Base-by-base conservation (phyloP, 108 stramenopile species). In the Asterionellopsis glacialis region DNA sequence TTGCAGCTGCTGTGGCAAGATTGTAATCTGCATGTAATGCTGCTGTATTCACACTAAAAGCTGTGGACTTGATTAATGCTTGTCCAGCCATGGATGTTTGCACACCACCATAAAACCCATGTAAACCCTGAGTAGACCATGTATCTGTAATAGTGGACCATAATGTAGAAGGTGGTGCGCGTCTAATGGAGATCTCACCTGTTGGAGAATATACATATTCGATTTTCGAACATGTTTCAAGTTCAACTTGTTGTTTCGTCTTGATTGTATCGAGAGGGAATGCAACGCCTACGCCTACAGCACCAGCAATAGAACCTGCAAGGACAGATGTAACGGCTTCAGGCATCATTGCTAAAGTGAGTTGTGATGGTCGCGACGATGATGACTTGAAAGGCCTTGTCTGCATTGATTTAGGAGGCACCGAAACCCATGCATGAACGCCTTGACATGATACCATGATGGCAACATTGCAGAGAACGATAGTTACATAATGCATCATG, bases 91-190 rank as follows among this genome's bases (percentile, higher is more conserved):
- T 82, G 58, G 18, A 60, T 27, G 63, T 63, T 13, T 59, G 61
- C 21, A 82, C 79, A 7, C 85, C 85, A n/a, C 64, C 72, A 68
- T 76, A 85, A 59, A 85, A 84, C 25, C 83, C 80, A 11, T 6
- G 22, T 11, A 75, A 18, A 28, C 80, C 83, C 51, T 70, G 64
- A 23, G 51, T 64, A n/a, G 41, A 56, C 57, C 40, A 75, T 45
- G 76, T 68, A 45, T 45, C 43, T 15, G 43, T 18, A 23, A 60
- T 12, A 3, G 42, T 33, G 21, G 22, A 45, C 59, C 21, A 48
- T 9, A 48, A 21, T 2, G 22, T 28, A 18, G 33, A 2, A 5
- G 57, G 41, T 3, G 57, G 57, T 39, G 57, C 38, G 6, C 24
- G 57, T 7, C 1, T 19, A n/a, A 57, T 33, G 38, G 57, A 19